A percentile compares a stretch with the other conserved stretches of the same genome.
phyloP scores from a whole-genome alignment of 2,329 filamentous ascomycete genomes.

The Trichocomaceae sp. region DNA sequence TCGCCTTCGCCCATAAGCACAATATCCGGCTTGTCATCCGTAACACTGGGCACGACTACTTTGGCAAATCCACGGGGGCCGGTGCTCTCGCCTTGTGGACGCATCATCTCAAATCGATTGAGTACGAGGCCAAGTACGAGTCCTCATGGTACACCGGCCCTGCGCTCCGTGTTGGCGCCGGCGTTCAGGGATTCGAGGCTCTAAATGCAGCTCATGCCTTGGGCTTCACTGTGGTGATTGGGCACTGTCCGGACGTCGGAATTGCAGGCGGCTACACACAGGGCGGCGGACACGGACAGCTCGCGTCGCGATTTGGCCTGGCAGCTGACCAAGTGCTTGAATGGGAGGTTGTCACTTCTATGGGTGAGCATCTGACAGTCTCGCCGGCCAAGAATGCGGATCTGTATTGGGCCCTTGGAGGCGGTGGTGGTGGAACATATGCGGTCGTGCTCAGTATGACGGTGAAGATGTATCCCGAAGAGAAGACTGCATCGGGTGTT shows the following conservation, averaged over 20 bases:
- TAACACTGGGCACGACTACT: constrained; percentile 13
- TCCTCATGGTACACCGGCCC: neutral
- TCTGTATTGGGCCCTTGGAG: constrained; percentile 47
- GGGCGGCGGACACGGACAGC: constrained; percentile 53
- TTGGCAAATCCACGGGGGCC: constrained; percentile 43
- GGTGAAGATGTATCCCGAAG: no score
- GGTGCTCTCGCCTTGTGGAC: constrained; percentile 47
- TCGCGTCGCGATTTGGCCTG: constrained; percentile 33
- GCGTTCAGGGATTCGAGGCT: constrained; percentile 5
- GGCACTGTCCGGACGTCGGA: constrained; percentile 47
- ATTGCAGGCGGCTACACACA: constrained; percentile 55
- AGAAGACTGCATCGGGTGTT: no score
- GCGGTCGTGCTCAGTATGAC: neutral
- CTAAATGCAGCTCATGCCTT: constrained; percentile 31
- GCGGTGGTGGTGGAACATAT: constrained; percentile 42
- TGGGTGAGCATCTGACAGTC: neutral
- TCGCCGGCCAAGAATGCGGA: constrained; percentile 23
- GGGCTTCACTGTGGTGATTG: constrained; percentile 50
- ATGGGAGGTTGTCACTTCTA: constrained; percentile 50
- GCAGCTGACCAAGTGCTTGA: constrained; percentile 54
- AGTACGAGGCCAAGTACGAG: constrained; percentile 29
- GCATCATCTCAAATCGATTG: constrained; percentile 41
- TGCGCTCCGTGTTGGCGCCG: constrained; percentile 6
- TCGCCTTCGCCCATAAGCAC: constrained; percentile 9
- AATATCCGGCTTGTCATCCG: constrained; percentile 11